Percentiles rank a stretch among this genome's conserved stretches.
These are phyloP conservation scores for Orbilia quercus DNA, from an alignment of 2,329 filamentous ascomycete species.

Conservation along the genomic window DNA sequence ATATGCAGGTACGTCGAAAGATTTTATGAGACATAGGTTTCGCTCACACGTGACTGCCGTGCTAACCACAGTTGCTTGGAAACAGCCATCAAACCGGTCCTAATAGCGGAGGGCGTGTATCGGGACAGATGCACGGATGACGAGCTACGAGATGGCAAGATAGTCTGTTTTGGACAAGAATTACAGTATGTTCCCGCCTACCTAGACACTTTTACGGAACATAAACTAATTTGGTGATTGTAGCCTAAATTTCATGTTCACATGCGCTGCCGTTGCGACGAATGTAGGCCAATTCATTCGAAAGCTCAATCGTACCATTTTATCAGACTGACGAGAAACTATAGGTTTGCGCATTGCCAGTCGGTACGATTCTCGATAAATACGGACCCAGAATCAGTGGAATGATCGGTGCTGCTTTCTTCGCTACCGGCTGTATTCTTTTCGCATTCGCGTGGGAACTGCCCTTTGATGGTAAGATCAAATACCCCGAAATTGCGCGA, in stretches of 20 bases:
- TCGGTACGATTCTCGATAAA: constrained; percentile 84
- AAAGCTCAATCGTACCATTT: not conserved
- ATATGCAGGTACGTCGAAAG: constrained; percentile 69
- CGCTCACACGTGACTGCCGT: constrained; percentile 21
- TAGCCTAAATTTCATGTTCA: constrained; percentile 88
- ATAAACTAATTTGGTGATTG: constrained; percentile 35
- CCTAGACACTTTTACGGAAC: not conserved
- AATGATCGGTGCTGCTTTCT: constrained; percentile 74
- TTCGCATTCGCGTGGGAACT: constrained; percentile 75
- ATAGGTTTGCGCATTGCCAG: constrained; percentile 77
- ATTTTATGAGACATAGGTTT: not conserved
- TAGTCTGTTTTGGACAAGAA: constrained; percentile 71
- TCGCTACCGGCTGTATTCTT: constrained; percentile 76
- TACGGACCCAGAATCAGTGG: constrained; percentile 83
- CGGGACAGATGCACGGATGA: constrained; percentile 71
- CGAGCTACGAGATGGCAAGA: constrained; percentile 66
- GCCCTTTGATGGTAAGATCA: constrained; percentile 73
- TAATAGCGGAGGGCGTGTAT: constrained; percentile 79
- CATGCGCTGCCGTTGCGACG: constrained; percentile 84
- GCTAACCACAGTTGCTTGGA: constrained; percentile 14
- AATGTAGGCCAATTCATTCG: constrained; percentile 67
- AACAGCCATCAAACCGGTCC: constrained; percentile 78
- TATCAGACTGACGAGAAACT: not conserved
- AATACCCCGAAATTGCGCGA: not conserved
- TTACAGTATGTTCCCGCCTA: constrained; percentile 63